phyloP scores from a whole-genome alignment of 2,329 filamentous ascomycete species.

The Neopestalotiopsis rosae region DNA sequence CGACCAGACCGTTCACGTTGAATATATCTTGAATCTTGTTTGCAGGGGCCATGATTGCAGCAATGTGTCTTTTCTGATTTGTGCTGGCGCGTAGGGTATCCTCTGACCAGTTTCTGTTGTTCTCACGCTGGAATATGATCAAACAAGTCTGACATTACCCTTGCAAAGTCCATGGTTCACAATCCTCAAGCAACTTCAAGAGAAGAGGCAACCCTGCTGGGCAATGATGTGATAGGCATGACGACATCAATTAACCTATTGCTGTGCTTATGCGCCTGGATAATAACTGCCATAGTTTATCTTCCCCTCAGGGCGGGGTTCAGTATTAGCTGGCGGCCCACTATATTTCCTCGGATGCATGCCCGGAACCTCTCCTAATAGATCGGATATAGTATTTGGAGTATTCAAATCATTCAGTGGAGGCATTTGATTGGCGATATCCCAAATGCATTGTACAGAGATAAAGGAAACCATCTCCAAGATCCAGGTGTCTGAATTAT shows the following conservation, averaged over 20 bases:
- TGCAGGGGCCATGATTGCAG: conserved; percentile 4
- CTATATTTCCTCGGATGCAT: neutral
- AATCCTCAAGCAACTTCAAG: neutral
- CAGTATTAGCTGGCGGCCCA: neutral
- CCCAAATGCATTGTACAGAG: too few species aligned
- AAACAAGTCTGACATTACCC: neutral
- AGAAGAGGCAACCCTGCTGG: neutral
- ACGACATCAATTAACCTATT: neutral
- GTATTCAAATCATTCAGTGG: neutral
- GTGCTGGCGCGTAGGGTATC: too few species aligned
- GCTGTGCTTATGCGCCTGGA: neutral
- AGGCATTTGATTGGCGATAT: neutral
- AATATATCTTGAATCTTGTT: conserved; percentile 15
- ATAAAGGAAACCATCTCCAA: too few species aligned
- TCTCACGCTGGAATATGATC: neutral
- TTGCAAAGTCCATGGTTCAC: neutral
- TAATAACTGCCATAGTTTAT: neutral
- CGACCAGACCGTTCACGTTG: conserved; percentile 16
- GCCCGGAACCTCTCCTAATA: neutral
- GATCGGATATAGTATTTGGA: neutral
- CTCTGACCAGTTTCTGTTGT: neutral
- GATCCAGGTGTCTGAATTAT: too few species aligned
- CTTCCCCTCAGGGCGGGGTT: neutral
- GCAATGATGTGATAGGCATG: conserved; percentile 12
- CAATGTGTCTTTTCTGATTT: neutral